Percentiles rank a stretch among this genome's conserved stretches.
phyloP scores from a whole-genome alignment of 345 rosid genomes.

The Abelmoschus esculentus region DNA sequence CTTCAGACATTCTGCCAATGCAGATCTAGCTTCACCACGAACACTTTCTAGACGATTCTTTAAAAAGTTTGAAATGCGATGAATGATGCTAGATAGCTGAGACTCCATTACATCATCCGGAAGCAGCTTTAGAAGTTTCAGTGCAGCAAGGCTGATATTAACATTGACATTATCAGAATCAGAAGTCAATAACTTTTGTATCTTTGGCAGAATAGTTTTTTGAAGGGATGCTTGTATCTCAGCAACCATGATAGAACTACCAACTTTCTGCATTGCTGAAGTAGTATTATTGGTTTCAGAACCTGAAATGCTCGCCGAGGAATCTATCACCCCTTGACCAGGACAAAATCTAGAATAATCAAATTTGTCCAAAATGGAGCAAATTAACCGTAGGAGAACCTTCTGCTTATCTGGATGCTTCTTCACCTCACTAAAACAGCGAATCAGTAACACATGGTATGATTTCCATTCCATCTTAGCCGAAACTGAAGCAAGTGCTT shows the following conservation, averaged over 20 bases:
- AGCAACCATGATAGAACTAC: conserved; percentile 15
- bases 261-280: conserved; percentile 16
- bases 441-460: conserved; percentile 52
- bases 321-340: conserved; percentile 25
- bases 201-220: conserved; percentile 57
- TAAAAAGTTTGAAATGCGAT: conserved; percentile 55
- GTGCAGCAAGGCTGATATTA: conserved; percentile 50
- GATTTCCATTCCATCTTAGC: conserved; percentile 71
- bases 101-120: conserved; percentile 69
- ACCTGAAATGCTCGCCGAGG: conserved; percentile 11
- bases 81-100: conserved; percentile 67
- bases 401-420: conserved; percentile 55
- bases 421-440: conserved; percentile 70
- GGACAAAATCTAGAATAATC: conserved; percentile 43
- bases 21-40: conserved; percentile 77
- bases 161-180: conserved; percentile 67
- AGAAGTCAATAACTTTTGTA: conserved; percentile 51
- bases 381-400: conserved; percentile 53
- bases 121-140: conserved; percentile 85
- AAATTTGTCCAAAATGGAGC: conserved; percentile 68
- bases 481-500: conserved; percentile 72
- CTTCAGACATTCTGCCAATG: conserved; percentile 80
- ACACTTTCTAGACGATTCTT: conserved; percentile 59
- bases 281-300: conserved; percentile 7
- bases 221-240: conserved; percentile 56